Evolutionary conservation across 2,329 filamentous ascomycete species (phyloP).

Genomic region (Cadophora luteo-olivacea): DNA sequence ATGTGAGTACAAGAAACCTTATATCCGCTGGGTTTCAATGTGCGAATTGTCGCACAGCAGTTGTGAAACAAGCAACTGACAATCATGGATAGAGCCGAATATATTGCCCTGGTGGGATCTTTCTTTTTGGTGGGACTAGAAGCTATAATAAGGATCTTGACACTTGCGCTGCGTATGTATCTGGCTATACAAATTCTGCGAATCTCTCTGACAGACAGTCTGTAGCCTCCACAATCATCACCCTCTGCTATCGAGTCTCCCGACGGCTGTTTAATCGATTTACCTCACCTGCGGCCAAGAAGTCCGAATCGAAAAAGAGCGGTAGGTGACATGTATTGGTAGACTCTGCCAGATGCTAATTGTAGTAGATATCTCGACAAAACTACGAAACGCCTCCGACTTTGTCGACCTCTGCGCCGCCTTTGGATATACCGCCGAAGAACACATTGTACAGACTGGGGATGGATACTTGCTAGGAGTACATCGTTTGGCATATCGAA

Average conservation of each 20-base stretch:
- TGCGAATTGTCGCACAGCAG: not conserved
- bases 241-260: slow-evolving; percentile 82
- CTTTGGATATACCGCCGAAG: slow-evolving; percentile 92
- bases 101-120: slow-evolving; percentile 83
- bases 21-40: not conserved
- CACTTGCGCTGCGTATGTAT: slow-evolving; percentile 81
- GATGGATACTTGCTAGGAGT: slow-evolving; percentile 93
- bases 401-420: slow-evolving; percentile 93
- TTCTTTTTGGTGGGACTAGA: slow-evolving; percentile 85
- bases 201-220: slow-evolving; percentile 22
- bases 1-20: slow-evolving; percentile 42
- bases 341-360: slow-evolving; percentile 63
- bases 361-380: slow-evolving; percentile 67
- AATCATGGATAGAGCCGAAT: slow-evolving; percentile 70
- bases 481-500: slow-evolving; percentile 83
- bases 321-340: slow-evolving; percentile 63
- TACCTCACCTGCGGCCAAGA: slow-evolving; percentile 72
- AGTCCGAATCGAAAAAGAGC: slow-evolving; percentile 71
- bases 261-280: slow-evolving; percentile 83
- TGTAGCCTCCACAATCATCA: slow-evolving; percentile 78
- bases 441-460: slow-evolving; percentile 92
- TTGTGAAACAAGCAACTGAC: slow-evolving; percentile 8
- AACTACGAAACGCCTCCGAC: slow-evolving; percentile 85
- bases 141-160: slow-evolving; percentile 82
- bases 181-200: not conserved